Evolutionary conservation across 2,329 filamentous ascomycete genomes (phyloP).

Genomic region (Colletotrichum sansevieriae): DNA sequence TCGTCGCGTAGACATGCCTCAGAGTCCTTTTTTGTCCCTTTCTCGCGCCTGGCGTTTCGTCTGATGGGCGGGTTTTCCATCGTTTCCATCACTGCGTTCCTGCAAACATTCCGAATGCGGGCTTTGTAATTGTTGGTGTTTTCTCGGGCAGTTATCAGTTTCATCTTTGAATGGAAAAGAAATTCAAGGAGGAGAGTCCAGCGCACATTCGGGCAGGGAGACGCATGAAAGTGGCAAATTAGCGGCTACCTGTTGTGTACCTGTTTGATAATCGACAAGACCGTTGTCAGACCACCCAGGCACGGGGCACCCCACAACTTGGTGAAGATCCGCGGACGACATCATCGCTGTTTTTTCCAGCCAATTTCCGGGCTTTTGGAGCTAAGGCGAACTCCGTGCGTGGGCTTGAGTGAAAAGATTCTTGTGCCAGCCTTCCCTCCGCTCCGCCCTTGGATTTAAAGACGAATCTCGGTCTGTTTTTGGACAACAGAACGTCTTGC

Average conservation of each 20-base stretch:
- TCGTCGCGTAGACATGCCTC: conserved; percentile 24
- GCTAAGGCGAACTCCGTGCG: neutral
- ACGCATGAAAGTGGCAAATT: conserved; percentile 32
- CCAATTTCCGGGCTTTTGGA: neutral
- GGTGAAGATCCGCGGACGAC: conserved; percentile 17
- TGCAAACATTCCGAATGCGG: conserved; percentile 11
- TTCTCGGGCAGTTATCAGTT: too few relatives aligned
- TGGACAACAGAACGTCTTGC: neutral
- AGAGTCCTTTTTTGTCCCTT: conserved; percentile 13
- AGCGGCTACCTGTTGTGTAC: conserved; percentile 21
- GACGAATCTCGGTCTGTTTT: too few relatives aligned
- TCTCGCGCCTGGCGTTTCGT: neutral
- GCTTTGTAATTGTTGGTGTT: neutral
- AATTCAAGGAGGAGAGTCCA: neutral
- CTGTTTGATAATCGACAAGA: conserved; percentile 23
- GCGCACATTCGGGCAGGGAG: neutral
- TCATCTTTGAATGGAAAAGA: too few relatives aligned
- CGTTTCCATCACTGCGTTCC: conserved; percentile 24
- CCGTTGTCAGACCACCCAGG: conserved; percentile 36
- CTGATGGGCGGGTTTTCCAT: neutral
- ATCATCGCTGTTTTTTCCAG: conserved; percentile 20
- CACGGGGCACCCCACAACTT: conserved; percentile 25
- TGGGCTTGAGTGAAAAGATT: neutral
- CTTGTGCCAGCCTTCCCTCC: neutral
- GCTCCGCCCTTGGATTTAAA: too few relatives aligned